A percentile compares a stretch with the other conserved stretches of the same genome.
phyloP scores from a whole-genome alignment of 2,329 filamentous ascomycete genomes.

The Diaporthe citrichinensis region DNA sequence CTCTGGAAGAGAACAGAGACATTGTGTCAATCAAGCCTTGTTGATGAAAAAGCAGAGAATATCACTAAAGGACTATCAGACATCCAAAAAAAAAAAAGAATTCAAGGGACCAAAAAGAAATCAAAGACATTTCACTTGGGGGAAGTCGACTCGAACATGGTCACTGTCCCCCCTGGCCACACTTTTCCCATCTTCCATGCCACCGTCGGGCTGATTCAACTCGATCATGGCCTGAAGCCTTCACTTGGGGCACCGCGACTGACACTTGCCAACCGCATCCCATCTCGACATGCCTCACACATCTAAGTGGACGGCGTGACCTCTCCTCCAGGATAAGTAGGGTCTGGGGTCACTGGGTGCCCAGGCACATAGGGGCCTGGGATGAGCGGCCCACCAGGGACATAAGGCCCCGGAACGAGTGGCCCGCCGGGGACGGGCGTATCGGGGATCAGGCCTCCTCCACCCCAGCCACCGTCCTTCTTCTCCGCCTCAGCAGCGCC shows the following conservation, averaged over 20 bases:
- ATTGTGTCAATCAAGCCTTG: slow-evolving; percentile 49
- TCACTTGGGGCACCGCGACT: neutral
- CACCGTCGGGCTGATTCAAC: too few relatives aligned
- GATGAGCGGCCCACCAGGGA: slow-evolving; percentile 51
- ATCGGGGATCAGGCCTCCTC: slow-evolving; percentile 25
- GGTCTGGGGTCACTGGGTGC: slow-evolving; percentile 45
- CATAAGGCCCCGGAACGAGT: slow-evolving; percentile 43
- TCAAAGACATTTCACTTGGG: neutral
- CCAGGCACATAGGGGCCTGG: slow-evolving; percentile 47
- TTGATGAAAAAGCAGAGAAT: slow-evolving; percentile 36
- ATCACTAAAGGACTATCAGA: slow-evolving; percentile 5
- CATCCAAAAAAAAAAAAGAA: neutral
- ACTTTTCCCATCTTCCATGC: neutral
- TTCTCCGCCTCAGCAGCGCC: slow-evolving; percentile 4
- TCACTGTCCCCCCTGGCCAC: slow-evolving; percentile 28
- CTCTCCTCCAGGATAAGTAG: slow-evolving; percentile 49
- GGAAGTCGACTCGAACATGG: slow-evolving; percentile 22
- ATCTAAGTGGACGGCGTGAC: slow-evolving; percentile 37
- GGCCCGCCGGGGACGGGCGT: slow-evolving; percentile 39
- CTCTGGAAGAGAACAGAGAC: neutral
- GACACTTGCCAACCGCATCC: slow-evolving; percentile 8
- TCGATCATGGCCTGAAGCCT: neutral
- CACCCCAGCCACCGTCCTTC: slow-evolving; percentile 24
- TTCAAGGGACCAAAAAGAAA: neutral
- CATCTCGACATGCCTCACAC: slow-evolving; percentile 1